Evolutionary conservation across 73 alveolate species (phyloP).

Genomic region (Uronychia binucleata): DNA sequence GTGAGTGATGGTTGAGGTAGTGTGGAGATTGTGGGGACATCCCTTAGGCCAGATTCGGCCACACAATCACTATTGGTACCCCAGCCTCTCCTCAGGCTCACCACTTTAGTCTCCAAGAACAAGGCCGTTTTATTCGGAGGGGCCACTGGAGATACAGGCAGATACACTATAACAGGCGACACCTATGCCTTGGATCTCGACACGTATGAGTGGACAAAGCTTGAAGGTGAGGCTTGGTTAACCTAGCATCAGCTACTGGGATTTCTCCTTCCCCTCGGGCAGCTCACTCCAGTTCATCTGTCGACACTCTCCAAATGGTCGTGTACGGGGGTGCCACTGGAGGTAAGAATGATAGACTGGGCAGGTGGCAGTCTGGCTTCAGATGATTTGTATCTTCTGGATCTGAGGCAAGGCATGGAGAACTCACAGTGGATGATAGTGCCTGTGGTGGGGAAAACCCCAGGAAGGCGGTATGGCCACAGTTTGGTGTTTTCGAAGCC

Average conservation of each 20-base stretch:
- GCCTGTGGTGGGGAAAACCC: slow-evolving; percentile 98
- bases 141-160: slow-evolving; percentile 92
- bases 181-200: slow-evolving; percentile 86
- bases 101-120: slow-evolving; percentile 52
- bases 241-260: neutral
- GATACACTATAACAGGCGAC: slow-evolving; percentile 98
- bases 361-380: too few species aligned
- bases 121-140: slow-evolving; percentile 85
- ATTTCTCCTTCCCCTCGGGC: slow-evolving; percentile 82
- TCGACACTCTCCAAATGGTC: slow-evolving; percentile 86
- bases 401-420: slow-evolving; percentile 83
- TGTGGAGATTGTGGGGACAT: slow-evolving; percentile 22
- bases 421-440: slow-evolving; percentile 96
- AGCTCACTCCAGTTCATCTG: slow-evolving; percentile 94
- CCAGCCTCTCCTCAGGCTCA: neutral
- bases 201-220: slow-evolving; percentile 74
- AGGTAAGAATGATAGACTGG: slow-evolving; percentile 93
- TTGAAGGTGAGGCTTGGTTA: slow-evolving; percentile 63
- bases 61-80: slow-evolving; percentile 85
- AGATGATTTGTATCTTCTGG: slow-evolving; percentile 83
- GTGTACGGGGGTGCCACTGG: slow-evolving; percentile 99
- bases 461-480: slow-evolving; percentile 99
- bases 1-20: too few species aligned
- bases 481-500: slow-evolving; percentile 92
- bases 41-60: slow-evolving; percentile 95